These are phyloP conservation scores for Backusella mclennaniae DNA, from an alignment of 192 early-diverging fungal species.

Conservation along the genomic window DNA sequence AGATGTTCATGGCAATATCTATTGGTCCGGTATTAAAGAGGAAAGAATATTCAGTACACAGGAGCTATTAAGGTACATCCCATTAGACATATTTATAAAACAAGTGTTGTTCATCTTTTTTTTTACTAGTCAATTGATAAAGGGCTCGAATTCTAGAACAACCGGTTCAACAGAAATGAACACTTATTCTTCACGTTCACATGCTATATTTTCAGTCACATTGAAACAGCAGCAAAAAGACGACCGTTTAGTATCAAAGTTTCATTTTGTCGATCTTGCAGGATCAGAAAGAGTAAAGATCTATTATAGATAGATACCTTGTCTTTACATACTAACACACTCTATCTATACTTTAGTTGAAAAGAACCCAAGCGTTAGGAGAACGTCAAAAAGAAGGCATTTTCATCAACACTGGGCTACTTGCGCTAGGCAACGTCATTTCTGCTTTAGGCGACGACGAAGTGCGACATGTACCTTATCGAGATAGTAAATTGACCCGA, in stretches of 20 bases:
- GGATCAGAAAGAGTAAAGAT: constrained; percentile 81
- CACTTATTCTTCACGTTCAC: constrained; percentile 86
- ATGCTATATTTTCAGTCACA: constrained; percentile 93
- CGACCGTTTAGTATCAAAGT: constrained; percentile 58
- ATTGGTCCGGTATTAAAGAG: constrained; percentile 81
- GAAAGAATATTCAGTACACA: constrained; percentile 64
- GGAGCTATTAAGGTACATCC: constrained; percentile 50
- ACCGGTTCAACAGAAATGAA: constrained; percentile 98
- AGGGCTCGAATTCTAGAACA: constrained; percentile 52
- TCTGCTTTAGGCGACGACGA: constrained; percentile 83
- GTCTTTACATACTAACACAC: background rate
- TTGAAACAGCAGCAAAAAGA: constrained; percentile 65
- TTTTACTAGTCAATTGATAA: constrained; percentile 41
- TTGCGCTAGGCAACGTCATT: constrained; percentile 97
- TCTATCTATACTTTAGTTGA: background rate
- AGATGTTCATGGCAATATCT: constrained; percentile 77
- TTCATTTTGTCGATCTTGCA: constrained; percentile 99
- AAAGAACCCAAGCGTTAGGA: constrained; percentile 46
- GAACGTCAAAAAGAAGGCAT: constrained; percentile 95
- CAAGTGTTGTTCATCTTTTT: constrained; percentile 5
- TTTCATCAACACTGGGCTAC: constrained; percentile 91
- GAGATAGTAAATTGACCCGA: constrained; percentile 94
- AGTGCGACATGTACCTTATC: constrained; percentile 76
- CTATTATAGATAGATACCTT: background rate
- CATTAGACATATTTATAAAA: too few species aligned